Evolutionary conservation across 805 yeast genomes (phyloP), one percentile per base, ranked within the genome.

Genomic region (Spathaspora boniae): DNA sequence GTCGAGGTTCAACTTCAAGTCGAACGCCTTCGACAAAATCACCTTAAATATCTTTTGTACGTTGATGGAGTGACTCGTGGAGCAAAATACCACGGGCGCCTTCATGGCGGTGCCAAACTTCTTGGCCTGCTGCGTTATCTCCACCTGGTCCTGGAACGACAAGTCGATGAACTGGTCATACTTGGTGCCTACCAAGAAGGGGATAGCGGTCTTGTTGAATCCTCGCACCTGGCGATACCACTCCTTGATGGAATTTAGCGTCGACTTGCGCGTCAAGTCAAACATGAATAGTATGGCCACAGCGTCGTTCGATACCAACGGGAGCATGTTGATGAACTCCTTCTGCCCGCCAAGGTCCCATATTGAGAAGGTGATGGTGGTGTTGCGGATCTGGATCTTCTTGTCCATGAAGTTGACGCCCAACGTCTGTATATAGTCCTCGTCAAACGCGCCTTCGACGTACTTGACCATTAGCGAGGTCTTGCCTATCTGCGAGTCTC

Each of bases 291-390:
- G 68, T 17, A 91, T 78, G 1, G 96, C 95, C 9, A 88, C 93
- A 0, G 98, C 93, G 43, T 89, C 97, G 45, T 83, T 80, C 11
- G 94, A 82, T 9, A 91, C 96, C 38, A 91, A 68, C 16, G 97
- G 96, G 26, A 93, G 67, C 98, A 91, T 91, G 56, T 91, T 91
- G 36, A 88, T 86, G 61, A 87, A 91, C 58, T 93, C 97, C 34
- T 86, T 76, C 50, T 89, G 95, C 1, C 98, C 98, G 16, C 98
- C 98, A 9, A 91, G 65, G 60, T 91, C 98, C 95, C 96, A 91
- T 21, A 91, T 82, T 16, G 93, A 80, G 54, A 91, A 91, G 24
- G 93, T 82, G 37, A 91, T 86, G 46, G 86, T 87, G 3, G 96
- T 88, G 40, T 85, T 80, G 37, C 88, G 79, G 36, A 91, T 81